phyloP scores from a whole-genome alignment of 169 alveolate genomes.

The Plasmodium gonderi region DNA sequence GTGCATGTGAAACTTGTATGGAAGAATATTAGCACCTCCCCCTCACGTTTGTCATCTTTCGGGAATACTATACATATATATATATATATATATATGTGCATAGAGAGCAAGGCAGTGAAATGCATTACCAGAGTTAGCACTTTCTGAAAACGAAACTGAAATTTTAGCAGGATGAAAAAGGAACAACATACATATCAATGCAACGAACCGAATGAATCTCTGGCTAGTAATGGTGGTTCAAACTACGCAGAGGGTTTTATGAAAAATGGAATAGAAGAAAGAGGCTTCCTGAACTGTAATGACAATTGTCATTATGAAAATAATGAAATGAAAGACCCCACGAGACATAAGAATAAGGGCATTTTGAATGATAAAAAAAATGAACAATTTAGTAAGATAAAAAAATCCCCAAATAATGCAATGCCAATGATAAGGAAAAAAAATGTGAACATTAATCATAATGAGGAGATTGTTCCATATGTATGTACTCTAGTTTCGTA shows the following conservation, averaged over 20 bases:
- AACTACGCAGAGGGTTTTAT: not conserved
- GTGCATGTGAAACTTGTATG: too few relatives aligned
- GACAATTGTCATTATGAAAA: not conserved
- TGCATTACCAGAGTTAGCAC: too few relatives aligned
- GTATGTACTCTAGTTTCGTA: slow-evolving; percentile 39
- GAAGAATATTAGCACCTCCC: too few relatives aligned
- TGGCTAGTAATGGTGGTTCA: not conserved
- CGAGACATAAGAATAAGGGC: not conserved
- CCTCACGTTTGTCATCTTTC: too few relatives aligned
- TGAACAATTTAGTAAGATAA: not conserved
- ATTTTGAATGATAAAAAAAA: not conserved
- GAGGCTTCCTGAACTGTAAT: not conserved
- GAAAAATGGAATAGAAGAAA: slow-evolving; percentile 1
- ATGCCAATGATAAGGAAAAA: slow-evolving; percentile 40
- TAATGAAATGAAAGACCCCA: not conserved
- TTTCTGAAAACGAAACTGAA: too few relatives aligned
- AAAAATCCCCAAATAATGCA: not conserved
- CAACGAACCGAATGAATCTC: not conserved
- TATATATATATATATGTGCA: too few relatives aligned
- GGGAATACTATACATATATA: too few relatives aligned
- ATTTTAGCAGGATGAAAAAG: too few relatives aligned
- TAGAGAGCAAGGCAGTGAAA: too few relatives aligned
- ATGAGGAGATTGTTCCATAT: slow-evolving; percentile 21
- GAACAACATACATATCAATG: not conserved
- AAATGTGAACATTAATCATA: slow-evolving; percentile 18